Evolutionary conservation across 306 rosid species (phyloP).

Genomic region (Calophaca sinica): DNA sequence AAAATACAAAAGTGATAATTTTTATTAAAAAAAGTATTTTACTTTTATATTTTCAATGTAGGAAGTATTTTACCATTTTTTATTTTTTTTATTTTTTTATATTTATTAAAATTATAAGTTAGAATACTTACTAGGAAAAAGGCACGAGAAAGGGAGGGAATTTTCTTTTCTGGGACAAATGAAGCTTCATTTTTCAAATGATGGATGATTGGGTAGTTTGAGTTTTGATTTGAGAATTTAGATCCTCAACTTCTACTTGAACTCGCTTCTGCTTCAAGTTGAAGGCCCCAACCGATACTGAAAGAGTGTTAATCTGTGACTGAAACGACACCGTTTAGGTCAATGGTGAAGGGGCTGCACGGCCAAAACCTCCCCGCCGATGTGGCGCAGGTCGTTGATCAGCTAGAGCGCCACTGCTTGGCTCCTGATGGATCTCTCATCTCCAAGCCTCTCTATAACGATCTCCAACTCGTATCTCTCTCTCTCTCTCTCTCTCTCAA

Average conservation of each 20-base stretch:
- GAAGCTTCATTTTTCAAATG: slow-evolving; percentile 29
- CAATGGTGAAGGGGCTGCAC: slow-evolving; percentile 81
- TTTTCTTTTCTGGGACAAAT: background rate
- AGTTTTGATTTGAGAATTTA: background rate
- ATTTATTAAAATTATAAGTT: too few species aligned
- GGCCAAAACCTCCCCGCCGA: slow-evolving; percentile 77
- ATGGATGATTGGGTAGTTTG: background rate
- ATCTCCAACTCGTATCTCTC: slow-evolving; percentile 72
- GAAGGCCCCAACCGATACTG: background rate
- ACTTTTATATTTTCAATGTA: too few species aligned
- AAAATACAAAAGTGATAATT: too few species aligned
- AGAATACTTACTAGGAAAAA: background rate
- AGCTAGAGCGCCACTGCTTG: slow-evolving; percentile 91
- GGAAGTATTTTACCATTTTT: too few species aligned
- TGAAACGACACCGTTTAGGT: slow-evolving; percentile 46
- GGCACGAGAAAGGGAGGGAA: background rate
- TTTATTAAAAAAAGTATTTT: too few species aligned
- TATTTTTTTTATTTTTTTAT: too few species aligned
- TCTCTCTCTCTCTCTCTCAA: slow-evolving; percentile 38
- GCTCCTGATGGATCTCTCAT: slow-evolving; percentile 92
- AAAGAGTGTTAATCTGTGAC: background rate
- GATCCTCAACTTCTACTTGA: slow-evolving; percentile 8
- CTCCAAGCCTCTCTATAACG: slow-evolving; percentile 79
- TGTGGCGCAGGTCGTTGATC: slow-evolving; percentile 78
- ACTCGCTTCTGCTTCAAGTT: slow-evolving; percentile 7